phyloP scores from a whole-genome alignment of 2,329 filamentous ascomycete species.

The Anisogramma anomala region DNA sequence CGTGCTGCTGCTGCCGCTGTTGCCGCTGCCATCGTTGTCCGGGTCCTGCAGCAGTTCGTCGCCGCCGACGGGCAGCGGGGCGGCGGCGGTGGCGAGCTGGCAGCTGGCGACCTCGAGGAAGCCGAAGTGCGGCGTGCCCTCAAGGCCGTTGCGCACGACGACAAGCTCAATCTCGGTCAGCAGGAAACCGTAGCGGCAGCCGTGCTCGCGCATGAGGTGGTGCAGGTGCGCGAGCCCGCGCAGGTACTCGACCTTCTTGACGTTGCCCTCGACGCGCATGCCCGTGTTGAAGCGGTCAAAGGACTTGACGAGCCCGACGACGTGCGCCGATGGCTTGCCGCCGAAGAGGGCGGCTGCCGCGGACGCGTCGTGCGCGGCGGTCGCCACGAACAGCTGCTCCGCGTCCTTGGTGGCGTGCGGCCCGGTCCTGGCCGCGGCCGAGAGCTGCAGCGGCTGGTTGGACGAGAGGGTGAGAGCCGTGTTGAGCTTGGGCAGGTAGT shows the following conservation, averaged over 20 bases:
- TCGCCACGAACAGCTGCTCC: constrained; percentile 49
- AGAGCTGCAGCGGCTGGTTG: constrained; percentile 47
- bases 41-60: too few species aligned
- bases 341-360: constrained; percentile 43
- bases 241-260: constrained; percentile 81
- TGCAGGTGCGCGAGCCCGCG: constrained; percentile 78
- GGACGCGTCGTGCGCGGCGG: constrained; percentile 43
- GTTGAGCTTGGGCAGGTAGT: constrained; percentile 81
- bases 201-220: constrained; percentile 84
- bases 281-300: constrained; percentile 93
- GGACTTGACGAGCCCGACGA: constrained; percentile 65
- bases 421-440: constrained; percentile 27
- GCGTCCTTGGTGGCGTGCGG: constrained; percentile 26
- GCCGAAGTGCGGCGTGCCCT: constrained; percentile 70
- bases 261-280: constrained; percentile 76
- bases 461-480: constrained; percentile 68
- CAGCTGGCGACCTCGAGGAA: constrained; percentile 63
- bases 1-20: too few species aligned
- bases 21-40: constrained; percentile 20
- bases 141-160: constrained; percentile 69
- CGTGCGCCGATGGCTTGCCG: constrained; percentile 34
- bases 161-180: constrained; percentile 93
- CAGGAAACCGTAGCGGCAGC: constrained; percentile 89
- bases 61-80: constrained; percentile 13
- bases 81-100: constrained; percentile 35